Evolutionary conservation across 1,139 yeast species (phyloP), one percentile per base, ranked within the genome.

Genomic region (Dujonia santamariae): DNA sequence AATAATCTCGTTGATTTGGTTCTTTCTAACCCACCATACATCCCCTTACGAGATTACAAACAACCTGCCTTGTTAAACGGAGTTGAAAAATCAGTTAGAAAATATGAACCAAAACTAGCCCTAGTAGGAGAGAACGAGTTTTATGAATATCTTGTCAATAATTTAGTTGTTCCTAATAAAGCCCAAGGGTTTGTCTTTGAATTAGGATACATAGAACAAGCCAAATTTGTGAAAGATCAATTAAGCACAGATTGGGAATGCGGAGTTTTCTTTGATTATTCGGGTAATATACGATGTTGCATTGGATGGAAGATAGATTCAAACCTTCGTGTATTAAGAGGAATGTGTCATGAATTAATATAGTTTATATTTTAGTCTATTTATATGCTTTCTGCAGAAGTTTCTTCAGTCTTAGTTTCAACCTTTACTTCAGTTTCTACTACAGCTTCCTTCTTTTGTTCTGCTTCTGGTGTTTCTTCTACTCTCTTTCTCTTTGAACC

Each of bases 21-120:
- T 1, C 73, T 83, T 0, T 76, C 96, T 16, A 92, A 92, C 48
- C 98, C 98, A 1, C 98, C 98, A 0, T 92, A 92, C 50, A 80
- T 92, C 7, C 79, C 90, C 0, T 13, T 34, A 2, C 34, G 47
- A 0, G 78, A 76, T 23, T 76, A 73, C 47, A 46, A 49, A 3
- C 43, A 35, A 31, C 56, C 50, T 25, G 42, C 36, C 49, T 55
- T 30, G 41, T 72, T 41, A 20, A 45, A 54, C 37, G 72, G 70
- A 2, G 57, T 64, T 0, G 82, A 78, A 36, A 56, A 54, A 30
- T 82, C 95, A 0, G 97, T 90, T 0, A 61, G 74, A 22, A 36
- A 56, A 17, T 82, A 73, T 53, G 98, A 92, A 58, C 97, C 98
- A 0, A 48, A 55, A 19, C 51, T 77, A 24, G 98, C 98, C 0